Percentiles rank a stretch among this genome's conserved stretches.
phyloP scores from a whole-genome alignment of 1,139 yeast species.

The Debaryomyces sp. region DNA sequence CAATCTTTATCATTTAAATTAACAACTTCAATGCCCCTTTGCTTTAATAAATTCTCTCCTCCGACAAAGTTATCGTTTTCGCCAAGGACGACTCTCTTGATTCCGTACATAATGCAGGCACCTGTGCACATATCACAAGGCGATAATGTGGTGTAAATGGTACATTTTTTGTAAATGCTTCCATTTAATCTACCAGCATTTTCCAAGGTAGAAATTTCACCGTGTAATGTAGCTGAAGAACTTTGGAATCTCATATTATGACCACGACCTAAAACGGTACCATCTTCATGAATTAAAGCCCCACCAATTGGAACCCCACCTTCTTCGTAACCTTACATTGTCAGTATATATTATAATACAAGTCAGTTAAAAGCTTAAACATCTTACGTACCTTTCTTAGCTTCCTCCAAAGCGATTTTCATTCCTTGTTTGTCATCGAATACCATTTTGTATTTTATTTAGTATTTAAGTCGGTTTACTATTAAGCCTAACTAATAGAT shows the following conservation, averaged over 20 bases:
- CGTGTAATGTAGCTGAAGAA: conserved; percentile 79
- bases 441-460: conserved; percentile 31
- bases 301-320: conserved; percentile 96
- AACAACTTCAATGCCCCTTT: conserved; percentile 74
- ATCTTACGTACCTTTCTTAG: conserved; percentile 53
- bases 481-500: neutral
- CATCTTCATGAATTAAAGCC: conserved; percentile 71
- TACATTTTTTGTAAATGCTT: conserved; percentile 65
- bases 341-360: conserved; percentile 12
- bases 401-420: conserved; percentile 74
- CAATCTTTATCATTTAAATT: conserved; percentile 71
- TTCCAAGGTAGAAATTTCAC: conserved; percentile 87
- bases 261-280: conserved; percentile 80
- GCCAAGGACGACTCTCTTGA: conserved; percentile 83
- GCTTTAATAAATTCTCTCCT: conserved; percentile 67
- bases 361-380: neutral
- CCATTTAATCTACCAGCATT: conserved; percentile 86
- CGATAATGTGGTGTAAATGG: conserved; percentile 87
- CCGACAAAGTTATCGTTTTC: conserved; percentile 83
- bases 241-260: conserved; percentile 89
- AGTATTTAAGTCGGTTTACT: neutral
- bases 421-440: conserved; percentile 69
- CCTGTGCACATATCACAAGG: conserved; percentile 97
- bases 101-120: conserved; percentile 84
- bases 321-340: conserved; percentile 56